phyloP scores from a whole-genome alignment of 2,329 filamentous ascomycete genomes.

The Huntiella decipiens region DNA sequence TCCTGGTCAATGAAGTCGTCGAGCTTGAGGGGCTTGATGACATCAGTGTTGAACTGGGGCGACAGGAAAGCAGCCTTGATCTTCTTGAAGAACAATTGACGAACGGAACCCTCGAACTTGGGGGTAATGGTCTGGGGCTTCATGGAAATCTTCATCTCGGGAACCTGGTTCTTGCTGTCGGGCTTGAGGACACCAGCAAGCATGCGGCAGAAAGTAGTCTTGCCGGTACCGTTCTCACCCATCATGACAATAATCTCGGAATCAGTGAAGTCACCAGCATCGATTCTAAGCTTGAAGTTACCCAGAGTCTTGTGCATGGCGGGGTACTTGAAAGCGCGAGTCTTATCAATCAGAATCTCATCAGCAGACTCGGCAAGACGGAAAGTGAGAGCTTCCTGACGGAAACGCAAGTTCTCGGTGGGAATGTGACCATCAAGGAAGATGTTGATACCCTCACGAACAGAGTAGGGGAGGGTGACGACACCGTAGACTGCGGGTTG shows the following conservation, averaged over 20 bases:
- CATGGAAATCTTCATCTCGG: constrained; percentile 95
- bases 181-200: constrained; percentile 86
- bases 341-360: constrained; percentile 70
- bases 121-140: constrained; percentile 99
- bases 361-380: constrained; percentile 78
- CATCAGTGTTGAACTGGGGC: constrained; percentile 97
- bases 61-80: constrained; percentile 94
- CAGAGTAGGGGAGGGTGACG: constrained; percentile 83
- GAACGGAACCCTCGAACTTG: constrained; percentile 92
- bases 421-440: constrained; percentile 97
- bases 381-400: constrained; percentile 92
- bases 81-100: constrained; percentile 98
- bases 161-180: constrained; percentile 58
- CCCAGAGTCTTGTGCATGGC: constrained; percentile 85
- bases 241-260: constrained; percentile 99
- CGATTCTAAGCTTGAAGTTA: constrained; percentile 66
- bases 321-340: constrained; percentile 72
- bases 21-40: constrained; percentile 97
- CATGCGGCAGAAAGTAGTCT: constrained; percentile 96
- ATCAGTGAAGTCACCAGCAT: constrained; percentile 78
- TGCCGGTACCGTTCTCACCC: constrained; percentile 98
- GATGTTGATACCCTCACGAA: constrained; percentile 98
- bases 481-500: constrained; percentile 93
- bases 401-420: constrained; percentile 95
- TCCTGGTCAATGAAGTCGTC: constrained; percentile 99